Base-by-base conservation (phyloP, 2,329 filamentous ascomycete species). In the Neopestalotiopsis clavispora region DNA sequence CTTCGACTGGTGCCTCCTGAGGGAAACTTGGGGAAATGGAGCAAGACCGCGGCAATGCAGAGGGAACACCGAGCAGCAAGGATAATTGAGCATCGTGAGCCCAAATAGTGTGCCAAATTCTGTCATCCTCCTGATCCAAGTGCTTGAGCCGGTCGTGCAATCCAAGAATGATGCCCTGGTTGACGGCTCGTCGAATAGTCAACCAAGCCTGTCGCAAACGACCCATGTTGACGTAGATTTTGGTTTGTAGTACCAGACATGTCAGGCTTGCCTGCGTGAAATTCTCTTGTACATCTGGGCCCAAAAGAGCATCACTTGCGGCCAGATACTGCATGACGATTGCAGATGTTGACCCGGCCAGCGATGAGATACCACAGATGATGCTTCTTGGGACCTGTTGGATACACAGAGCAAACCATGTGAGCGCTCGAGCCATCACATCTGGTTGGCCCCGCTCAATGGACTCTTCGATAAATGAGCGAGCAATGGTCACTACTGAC, bases 201-300 rank as follows among this genome's bases (percentile, higher is more conserved):
- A 28, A n/a, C 65, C 52, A 67, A 13, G 65, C 52, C 65, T 30
- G 30, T 14, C 65, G 65, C 7, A 56, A 32, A 14, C 65, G 42
- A 12, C 65, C 65, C 65, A 67, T 61, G 34, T 67, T 67, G 4
- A 60, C 65, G 30, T 60, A 67, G 65, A 52, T 60, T 38, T 60
- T 59, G 32, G 56, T n/a, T 30, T 67, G 65, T 40, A 67, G 49
- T 17, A 67, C 30, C 7, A 59, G 52, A 10, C 52, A 59, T 58
- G n/a, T 32, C 7, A 67, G 34, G 34, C 40, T 14, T 14, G 56
- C 52, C 3, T 9, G 9, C 10, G 56, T 45, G 17, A 10, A 13
- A 13, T 38, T 56, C 10, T 5, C 23, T 7, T 30, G 20, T 6
- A 28, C 14, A 20, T 60, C 56, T 14, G 58, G 32, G 30, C 34